phyloP scores from a whole-genome alignment of 306 rosid genomes.

The Cotoneaster glaucophyllus region DNA sequence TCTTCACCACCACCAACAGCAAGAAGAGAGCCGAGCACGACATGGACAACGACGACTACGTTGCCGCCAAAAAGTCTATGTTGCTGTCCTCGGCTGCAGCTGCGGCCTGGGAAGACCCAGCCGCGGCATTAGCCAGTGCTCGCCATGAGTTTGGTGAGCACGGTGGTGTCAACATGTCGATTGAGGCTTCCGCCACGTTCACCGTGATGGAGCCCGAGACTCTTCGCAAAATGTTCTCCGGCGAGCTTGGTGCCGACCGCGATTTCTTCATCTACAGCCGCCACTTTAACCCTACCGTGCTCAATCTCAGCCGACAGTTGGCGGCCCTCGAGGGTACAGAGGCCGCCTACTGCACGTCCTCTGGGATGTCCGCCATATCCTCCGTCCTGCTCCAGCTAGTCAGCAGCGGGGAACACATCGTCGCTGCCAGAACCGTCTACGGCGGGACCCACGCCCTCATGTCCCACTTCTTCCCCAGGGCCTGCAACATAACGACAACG shows the following conservation, averaged over 20 bases:
- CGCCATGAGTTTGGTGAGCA: conserved; percentile 98
- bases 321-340: conserved; percentile 90
- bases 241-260: conserved; percentile 80
- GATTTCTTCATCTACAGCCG: conserved; percentile 97
- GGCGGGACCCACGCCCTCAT: conserved; percentile 95
- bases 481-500: conserved; percentile 47
- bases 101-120: conserved; percentile 38
- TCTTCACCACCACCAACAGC: conserved; percentile 8
- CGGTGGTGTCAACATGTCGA: conserved; percentile 98
- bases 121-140: conserved; percentile 58
- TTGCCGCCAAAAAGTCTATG: conserved; percentile 37
- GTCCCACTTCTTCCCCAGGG: conserved; percentile 56
- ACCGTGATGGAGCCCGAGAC: conserved; percentile 98
- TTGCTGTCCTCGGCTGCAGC: neutral
- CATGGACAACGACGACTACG: conserved; percentile 1
- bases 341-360: conserved; percentile 91
- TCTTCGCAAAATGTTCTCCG: conserved; percentile 77
- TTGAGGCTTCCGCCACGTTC: conserved; percentile 96
- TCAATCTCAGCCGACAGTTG: conserved; percentile 80
- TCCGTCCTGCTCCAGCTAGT: conserved; percentile 58
- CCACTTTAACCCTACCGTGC: conserved; percentile 90
- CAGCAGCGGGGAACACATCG: conserved; percentile 61
- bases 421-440: conserved; percentile 53
- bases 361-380: conserved; percentile 87
- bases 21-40: conserved; percentile 36